Conservation (phyloP, 768 basidiomycete species). For the Pisolithus marmoratus region DNA sequence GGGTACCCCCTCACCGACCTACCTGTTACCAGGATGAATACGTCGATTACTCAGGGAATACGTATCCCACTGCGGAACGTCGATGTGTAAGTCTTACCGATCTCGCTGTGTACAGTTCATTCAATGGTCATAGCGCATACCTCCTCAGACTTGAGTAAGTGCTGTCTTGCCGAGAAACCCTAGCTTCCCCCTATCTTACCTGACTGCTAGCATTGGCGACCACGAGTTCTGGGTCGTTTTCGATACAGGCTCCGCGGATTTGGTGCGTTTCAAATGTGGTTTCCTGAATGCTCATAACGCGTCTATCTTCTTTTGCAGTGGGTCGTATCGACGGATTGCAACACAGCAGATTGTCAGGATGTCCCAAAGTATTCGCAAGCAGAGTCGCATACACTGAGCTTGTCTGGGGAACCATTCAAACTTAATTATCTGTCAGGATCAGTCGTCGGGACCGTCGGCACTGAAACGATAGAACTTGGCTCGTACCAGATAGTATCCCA, state of each 20-base stretch:
- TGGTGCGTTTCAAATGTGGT: conserved; percentile 30
- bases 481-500: conserved; percentile 41
- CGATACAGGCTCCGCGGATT: conserved; percentile 55
- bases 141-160: conserved; percentile 33
- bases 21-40: conserved; percentile 10
- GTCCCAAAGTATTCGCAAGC: conserved; percentile 37
- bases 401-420: conserved; percentile 34
- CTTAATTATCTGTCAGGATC: conserved; percentile 48
- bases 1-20: neutral
- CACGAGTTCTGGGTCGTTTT: conserved; percentile 41
- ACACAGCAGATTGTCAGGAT: conserved; percentile 37
- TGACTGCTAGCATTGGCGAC: conserved; percentile 32
- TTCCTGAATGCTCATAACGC: neutral
- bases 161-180: neutral
- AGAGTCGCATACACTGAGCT: conserved; percentile 24
- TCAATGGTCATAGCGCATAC: conserved; percentile 30
- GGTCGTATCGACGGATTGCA: conserved; percentile 45
- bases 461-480: conserved; percentile 43
- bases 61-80: conserved; percentile 20
- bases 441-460: conserved; percentile 40
- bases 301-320: conserved; percentile 30
- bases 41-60: conserved; percentile 17
- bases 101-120: conserved; percentile 12
- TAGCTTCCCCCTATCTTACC: conserved; percentile 4
- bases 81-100: conserved; percentile 11